Conservation (phyloP, 1,284 basidiomycete genomes). For the Vanrija humicola region DNA sequence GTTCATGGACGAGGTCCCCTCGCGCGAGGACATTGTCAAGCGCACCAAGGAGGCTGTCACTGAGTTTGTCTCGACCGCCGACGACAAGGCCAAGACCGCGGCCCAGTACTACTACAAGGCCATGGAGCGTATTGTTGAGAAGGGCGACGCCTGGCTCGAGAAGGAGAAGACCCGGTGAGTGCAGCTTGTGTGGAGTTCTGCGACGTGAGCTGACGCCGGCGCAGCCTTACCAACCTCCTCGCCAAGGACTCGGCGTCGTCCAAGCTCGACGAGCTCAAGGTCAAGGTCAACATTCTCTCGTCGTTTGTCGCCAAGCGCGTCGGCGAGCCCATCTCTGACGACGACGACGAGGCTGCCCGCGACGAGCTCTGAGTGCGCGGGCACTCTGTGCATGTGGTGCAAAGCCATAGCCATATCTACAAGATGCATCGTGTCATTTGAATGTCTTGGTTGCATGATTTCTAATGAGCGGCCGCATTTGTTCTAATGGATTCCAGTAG, state of each 20-base stretch:
- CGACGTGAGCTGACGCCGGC: background rate
- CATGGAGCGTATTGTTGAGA: constrained; percentile 80
- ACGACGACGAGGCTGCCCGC: constrained; percentile 26
- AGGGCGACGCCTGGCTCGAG: constrained; percentile 70
- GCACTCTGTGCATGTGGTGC: background rate
- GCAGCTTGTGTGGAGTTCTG: background rate
- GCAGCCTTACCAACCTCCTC: constrained; percentile 44
- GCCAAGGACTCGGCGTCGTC: constrained; percentile 53
- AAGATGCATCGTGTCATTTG: background rate
- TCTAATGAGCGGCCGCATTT: background rate
- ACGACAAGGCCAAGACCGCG: constrained; percentile 46
- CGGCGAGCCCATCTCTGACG: constrained; percentile 30
- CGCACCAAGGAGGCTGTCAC: constrained; percentile 51
- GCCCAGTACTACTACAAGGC: constrained; percentile 83
- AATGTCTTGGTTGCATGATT: no score
- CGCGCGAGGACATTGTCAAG: constrained; percentile 59
- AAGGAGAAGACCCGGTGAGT: constrained; percentile 81
- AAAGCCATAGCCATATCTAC: background rate
- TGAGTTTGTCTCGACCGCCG: constrained; percentile 19
- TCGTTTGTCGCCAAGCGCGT: constrained; percentile 63
- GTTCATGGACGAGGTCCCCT: constrained; percentile 61
- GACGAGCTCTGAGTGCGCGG: constrained; percentile 18
- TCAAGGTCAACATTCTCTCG: constrained; percentile 80
- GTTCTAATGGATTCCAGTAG: background rate
- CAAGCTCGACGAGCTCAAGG: constrained; percentile 91